A percentile compares a stretch with the other conserved stretches of the same genome.
phyloP scores from a whole-genome alignment of 768 basidiomycete species.

The Naganishia onofrii region DNA sequence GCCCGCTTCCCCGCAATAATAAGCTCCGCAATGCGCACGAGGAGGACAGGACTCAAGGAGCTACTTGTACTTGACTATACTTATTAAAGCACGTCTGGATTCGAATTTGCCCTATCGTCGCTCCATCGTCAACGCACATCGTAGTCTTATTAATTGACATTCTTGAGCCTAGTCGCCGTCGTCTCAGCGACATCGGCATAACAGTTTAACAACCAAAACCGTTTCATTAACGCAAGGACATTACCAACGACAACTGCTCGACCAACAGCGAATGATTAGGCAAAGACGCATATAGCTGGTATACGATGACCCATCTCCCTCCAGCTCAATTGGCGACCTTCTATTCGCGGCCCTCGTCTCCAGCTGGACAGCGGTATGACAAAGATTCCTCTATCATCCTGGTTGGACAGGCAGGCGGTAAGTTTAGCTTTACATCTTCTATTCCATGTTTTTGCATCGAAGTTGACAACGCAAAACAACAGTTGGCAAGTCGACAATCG shows the following conservation, averaged over 20 bases:
- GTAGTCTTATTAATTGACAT: too few relatives aligned
- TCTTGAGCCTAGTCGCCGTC: too few relatives aligned
- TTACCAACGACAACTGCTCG: not conserved
- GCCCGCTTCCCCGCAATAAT: too few relatives aligned
- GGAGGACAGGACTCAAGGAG: too few relatives aligned
- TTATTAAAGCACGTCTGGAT: too few relatives aligned
- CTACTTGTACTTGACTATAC: too few relatives aligned
- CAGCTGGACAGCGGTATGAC: constrained; percentile 26
- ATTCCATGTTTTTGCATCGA: not conserved
- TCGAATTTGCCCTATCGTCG: too few relatives aligned
- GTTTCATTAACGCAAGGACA: not conserved
- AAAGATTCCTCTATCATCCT: constrained; percentile 27
- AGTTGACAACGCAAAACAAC: not conserved
- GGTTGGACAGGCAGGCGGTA: constrained; percentile 28
- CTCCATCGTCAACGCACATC: too few relatives aligned
- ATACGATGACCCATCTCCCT: constrained; percentile 10
- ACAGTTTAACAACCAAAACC: too few relatives aligned
- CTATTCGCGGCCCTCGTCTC: constrained; percentile 26
- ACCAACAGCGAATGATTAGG: not conserved
- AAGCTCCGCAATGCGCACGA: too few relatives aligned
- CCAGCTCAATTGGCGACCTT: constrained; percentile 2
- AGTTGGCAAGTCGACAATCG: constrained; percentile 32
- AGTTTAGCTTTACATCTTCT: not conserved
- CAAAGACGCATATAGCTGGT: not conserved
- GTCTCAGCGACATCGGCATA: too few relatives aligned